Conservation (phyloP, 2,329 filamentous ascomycete species). For the Penicillium thymicola region DNA sequence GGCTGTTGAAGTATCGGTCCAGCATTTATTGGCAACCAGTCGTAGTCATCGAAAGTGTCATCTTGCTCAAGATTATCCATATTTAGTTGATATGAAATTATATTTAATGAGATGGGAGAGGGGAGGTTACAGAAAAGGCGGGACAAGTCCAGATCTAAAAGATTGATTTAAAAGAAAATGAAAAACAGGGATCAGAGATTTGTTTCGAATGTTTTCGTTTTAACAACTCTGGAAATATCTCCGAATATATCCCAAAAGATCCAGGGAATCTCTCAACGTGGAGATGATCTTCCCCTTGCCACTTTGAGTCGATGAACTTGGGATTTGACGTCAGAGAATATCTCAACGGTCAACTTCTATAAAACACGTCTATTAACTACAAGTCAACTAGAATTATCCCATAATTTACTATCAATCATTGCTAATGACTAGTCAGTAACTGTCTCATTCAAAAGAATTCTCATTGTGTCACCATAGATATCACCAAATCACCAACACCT, state of each 20-base stretch:
- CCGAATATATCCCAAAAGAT: too few relatives aligned
- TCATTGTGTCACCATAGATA: neutral
- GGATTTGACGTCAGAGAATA: slow-evolving; percentile 2
- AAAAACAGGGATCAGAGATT: neutral
- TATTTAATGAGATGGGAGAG: neutral
- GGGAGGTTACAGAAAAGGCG: neutral
- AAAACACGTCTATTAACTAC: neutral
- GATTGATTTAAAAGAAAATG: neutral
- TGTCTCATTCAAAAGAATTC: neutral
- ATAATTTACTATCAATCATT: neutral
- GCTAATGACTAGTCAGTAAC: neutral
- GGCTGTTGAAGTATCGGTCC: neutral
- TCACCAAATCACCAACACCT: neutral
- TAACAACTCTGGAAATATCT: neutral
- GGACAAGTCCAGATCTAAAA: neutral
- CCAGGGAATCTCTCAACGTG: neutral
- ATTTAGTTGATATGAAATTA: neutral
- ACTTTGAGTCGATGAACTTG: neutral
- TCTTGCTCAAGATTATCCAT: neutral
- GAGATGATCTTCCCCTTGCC: neutral
- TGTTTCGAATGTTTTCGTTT: neutral
- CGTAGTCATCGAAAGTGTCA: neutral
- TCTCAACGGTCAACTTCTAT: neutral
- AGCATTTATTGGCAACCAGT: neutral
- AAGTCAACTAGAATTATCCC: neutral